A percentile compares a stretch with the other conserved stretches of the same genome.
These are phyloP conservation scores for Talaromyces atroroseus DNA, from an alignment of 2,329 filamentous ascomycete species.

Conservation along the genomic window DNA sequence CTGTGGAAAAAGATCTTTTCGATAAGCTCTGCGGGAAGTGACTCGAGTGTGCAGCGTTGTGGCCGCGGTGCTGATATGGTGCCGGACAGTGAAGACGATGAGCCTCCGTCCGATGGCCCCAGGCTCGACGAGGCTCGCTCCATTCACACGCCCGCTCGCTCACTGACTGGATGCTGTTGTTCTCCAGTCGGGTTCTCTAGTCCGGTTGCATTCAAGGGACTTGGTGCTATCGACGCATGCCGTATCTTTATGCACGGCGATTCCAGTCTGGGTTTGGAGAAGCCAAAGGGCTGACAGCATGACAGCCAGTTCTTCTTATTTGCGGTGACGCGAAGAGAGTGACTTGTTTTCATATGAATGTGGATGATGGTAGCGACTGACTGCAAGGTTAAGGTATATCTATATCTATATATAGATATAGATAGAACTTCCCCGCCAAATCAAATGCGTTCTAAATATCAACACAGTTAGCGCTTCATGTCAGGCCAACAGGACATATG, in stretches of 20 bases:
- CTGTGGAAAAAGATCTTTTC: constrained; percentile 48
- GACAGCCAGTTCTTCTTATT: background rate
- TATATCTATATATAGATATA: background rate
- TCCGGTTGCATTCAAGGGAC: background rate
- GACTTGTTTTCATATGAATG: no score
- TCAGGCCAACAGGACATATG: no score
- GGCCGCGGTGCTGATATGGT: background rate
- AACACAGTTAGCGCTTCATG: background rate
- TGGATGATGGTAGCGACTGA: no score
- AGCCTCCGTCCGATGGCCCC: background rate
- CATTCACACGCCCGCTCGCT: background rate
- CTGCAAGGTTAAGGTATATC: no score
- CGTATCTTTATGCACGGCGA: constrained; percentile 1
- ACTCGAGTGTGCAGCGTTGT: constrained; percentile 33
- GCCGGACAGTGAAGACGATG: background rate
- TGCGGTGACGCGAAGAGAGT: background rate
- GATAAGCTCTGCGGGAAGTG: constrained; percentile 45
- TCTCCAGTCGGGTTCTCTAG: background rate
- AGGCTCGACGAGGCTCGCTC: background rate
- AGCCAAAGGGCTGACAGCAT: constrained; percentile 7
- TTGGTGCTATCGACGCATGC: background rate
- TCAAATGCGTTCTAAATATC: background rate
- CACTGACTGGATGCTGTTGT: background rate
- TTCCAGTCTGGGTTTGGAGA: background rate
- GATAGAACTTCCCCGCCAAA: background rate